A percentile compares a stretch with the other conserved stretches of the same genome.
Conservation (phyloP, 2,329 filamentous ascomycete genomes). For the Alternaria conjuncta region DNA sequence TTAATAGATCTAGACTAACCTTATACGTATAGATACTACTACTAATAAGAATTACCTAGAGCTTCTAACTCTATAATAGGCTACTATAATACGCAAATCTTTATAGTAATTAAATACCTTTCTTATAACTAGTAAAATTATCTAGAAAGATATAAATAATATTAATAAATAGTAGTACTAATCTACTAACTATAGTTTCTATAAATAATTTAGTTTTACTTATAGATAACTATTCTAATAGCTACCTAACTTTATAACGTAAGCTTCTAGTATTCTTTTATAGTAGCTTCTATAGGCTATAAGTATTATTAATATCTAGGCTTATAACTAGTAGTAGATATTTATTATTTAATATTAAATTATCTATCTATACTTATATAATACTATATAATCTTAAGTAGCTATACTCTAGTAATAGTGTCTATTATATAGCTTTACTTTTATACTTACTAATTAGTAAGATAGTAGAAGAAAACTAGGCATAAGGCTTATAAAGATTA, state of each 20-base stretch:
- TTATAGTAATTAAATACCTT: slow-evolving; percentile 9
- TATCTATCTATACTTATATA: slow-evolving; percentile 2
- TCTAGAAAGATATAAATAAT: slow-evolving; percentile 23
- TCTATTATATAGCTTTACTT: background rate
- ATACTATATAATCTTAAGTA: slow-evolving; percentile 4
- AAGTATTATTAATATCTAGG: slow-evolving; percentile 8
- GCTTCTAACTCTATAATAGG: background rate
- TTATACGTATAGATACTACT: slow-evolving; percentile 2
- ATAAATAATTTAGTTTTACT: background rate
- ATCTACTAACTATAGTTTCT: slow-evolving; percentile 8
- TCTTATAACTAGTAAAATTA: slow-evolving; percentile 12
- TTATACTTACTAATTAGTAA: slow-evolving; percentile 8
- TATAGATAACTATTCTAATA: background rate
- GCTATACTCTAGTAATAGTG: slow-evolving; percentile 1
- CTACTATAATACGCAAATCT: slow-evolving; percentile 1
- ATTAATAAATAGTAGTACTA: slow-evolving; percentile 17
- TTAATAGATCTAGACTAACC: background rate
- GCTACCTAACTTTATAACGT: slow-evolving; percentile 10
- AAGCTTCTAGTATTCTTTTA: background rate
- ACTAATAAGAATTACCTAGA: slow-evolving; percentile 13
- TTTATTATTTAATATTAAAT: background rate
- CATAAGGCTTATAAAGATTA: slow-evolving; percentile 3
- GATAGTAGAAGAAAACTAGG: slow-evolving; percentile 14
- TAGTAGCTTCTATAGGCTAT: background rate
- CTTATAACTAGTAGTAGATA: slow-evolving; percentile 13